Evolutionary conservation across 2,329 filamentous ascomycete genomes (phyloP).

Genomic region (Dactylellina parvicollis): DNA sequence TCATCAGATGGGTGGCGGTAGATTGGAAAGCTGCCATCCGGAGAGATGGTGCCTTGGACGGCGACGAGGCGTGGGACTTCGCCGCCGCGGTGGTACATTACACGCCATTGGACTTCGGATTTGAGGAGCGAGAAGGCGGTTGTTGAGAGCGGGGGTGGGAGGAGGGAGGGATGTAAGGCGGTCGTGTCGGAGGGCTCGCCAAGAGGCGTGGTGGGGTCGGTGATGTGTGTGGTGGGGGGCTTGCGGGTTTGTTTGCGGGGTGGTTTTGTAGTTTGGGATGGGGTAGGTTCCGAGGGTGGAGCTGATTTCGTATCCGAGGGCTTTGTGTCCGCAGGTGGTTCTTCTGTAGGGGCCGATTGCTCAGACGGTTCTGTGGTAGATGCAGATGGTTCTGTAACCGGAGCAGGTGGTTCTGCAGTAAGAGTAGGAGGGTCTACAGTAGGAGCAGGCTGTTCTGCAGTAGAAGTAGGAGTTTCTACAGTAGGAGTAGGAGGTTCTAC

Average conservation of each 20-base stretch:
- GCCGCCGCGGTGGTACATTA: slow-evolving; percentile 90
- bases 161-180: slow-evolving; percentile 77
- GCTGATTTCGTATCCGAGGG: neutral
- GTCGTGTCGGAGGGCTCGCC: no score
- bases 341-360: neutral
- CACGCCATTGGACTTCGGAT: slow-evolving; percentile 83
- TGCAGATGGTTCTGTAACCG: no score
- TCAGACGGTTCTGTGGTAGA: no score
- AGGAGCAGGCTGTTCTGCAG: no score
- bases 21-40: slow-evolving; percentile 79
- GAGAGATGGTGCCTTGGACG: slow-evolving; percentile 78
- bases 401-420: no score
- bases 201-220: slow-evolving; percentile 75
- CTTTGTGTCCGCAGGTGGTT: neutral
- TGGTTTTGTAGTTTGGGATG: neutral
- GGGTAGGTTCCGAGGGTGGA: neutral
- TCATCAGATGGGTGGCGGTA: slow-evolving; percentile 95
- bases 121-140: slow-evolving; percentile 76
- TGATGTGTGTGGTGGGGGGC: slow-evolving; percentile 64
- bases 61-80: slow-evolving; percentile 91
- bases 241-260: slow-evolving; percentile 54
- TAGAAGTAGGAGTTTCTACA: no score
- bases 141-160: slow-evolving; percentile 66
- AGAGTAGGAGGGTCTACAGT: no score
- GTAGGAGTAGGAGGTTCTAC: no score